A percentile compares a stretch with the other conserved stretches of the same genome.
Conservation (phyloP, 345 rosid species). For the Laguncularia racemosa region DNA sequence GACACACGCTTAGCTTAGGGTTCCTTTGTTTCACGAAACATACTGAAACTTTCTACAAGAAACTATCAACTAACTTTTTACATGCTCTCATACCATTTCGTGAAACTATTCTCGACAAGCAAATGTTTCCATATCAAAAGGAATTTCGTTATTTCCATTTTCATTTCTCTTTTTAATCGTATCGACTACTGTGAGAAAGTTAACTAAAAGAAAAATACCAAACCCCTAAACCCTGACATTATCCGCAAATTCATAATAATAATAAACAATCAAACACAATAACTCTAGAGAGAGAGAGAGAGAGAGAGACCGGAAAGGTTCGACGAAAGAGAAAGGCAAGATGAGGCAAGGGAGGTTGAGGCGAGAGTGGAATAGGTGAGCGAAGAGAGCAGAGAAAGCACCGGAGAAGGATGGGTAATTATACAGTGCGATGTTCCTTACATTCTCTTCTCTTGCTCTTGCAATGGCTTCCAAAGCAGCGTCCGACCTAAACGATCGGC, state of each 20-base stretch:
- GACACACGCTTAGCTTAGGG: no score
- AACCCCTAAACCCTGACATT: not conserved
- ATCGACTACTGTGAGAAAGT: no score
- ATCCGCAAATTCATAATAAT: not conserved
- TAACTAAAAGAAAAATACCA: not conserved
- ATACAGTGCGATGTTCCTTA: conserved; percentile 52
- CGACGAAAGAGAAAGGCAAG: conserved; percentile 71
- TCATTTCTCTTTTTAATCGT: no score
- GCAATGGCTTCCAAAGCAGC: conserved; percentile 69
- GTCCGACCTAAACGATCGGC: conserved; percentile 54
- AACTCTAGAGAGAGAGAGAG: no score
- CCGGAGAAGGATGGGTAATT: conserved; percentile 91
- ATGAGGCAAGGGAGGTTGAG: conserved; percentile 54
- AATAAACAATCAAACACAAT: not conserved
- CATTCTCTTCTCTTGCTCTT: conserved; percentile 47
- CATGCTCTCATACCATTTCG: no score
- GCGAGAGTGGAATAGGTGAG: conserved; percentile 68
- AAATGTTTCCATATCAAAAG: no score
- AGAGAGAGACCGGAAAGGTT: conserved; percentile 42
- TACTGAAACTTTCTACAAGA: no score
- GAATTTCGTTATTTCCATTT: no score
- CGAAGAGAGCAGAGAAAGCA: conserved; percentile 73
- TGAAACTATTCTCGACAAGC: no score
- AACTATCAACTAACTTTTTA: no score
- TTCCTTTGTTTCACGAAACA: no score